Evolutionary conservation across 106 monocot species (phyloP).

Genomic region (Xerophyta viscosa): DNA sequence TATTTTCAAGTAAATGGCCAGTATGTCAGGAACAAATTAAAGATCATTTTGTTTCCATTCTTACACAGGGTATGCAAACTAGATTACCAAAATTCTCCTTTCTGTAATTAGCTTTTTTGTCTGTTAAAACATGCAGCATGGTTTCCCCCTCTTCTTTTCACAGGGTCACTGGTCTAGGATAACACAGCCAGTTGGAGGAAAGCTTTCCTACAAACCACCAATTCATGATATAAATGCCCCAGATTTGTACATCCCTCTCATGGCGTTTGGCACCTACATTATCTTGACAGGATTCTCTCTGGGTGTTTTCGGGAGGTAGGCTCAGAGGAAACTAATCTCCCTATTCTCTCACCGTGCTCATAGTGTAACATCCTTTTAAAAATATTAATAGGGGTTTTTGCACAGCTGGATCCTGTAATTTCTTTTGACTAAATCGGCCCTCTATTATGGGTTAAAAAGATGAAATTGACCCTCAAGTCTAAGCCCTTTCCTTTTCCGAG

Average conservation of each 20-base stretch:
- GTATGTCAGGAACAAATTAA: slow-evolving; percentile 34
- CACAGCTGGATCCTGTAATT: no score
- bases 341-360: no score
- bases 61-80: slow-evolving; percentile 25
- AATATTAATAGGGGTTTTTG: no score
- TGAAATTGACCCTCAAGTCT: not conserved
- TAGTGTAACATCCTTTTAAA: no score
- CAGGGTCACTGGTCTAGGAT: slow-evolving; percentile 36
- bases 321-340: not conserved
- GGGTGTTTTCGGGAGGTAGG: slow-evolving; percentile 25
- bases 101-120: no score
- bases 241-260: slow-evolving; percentile 28
- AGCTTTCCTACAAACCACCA: slow-evolving; percentile 30
- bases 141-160: not conserved
- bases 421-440: no score
- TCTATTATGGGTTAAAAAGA: no score
- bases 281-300: slow-evolving; percentile 24
- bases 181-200: slow-evolving; percentile 24
- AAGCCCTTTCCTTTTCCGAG: not conserved
- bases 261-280: slow-evolving; percentile 32
- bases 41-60: slow-evolving; percentile 29
- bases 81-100: no score
- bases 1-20: slow-evolving; percentile 41
- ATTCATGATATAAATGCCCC: slow-evolving; percentile 33
- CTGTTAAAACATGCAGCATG: no score